A percentile compares a stretch with the other conserved stretches of the same genome.
These are phyloP conservation scores for Ophidiomyces ophidiicola DNA, from an alignment of 2,329 filamentous ascomycete species.

Conservation along the genomic window DNA sequence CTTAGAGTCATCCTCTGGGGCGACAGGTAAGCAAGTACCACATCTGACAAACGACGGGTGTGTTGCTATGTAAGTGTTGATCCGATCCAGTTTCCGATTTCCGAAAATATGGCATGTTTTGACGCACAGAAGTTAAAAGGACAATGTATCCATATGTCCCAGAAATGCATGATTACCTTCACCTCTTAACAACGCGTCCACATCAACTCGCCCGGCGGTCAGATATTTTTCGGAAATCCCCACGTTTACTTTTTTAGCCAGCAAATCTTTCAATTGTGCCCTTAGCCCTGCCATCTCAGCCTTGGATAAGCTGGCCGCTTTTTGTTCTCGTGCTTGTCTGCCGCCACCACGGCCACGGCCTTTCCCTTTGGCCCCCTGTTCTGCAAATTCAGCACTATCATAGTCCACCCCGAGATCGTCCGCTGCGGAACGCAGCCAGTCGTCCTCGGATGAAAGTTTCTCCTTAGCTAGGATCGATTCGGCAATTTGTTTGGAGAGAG, in stretches of 20 bases:
- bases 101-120: too few species aligned
- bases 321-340: slow-evolving; percentile 61
- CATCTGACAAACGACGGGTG: too few species aligned
- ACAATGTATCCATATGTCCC: slow-evolving; percentile 42
- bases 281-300: slow-evolving; percentile 57
- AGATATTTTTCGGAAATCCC: slow-evolving; percentile 82
- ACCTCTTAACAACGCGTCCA: slow-evolving; percentile 57
- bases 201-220: slow-evolving; percentile 69
- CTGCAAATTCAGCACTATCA: slow-evolving; percentile 71
- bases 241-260: slow-evolving; percentile 65
- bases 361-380: slow-evolving; percentile 43
- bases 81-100: too few species aligned
- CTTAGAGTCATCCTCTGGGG: too few species aligned
- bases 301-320: slow-evolving; percentile 56
- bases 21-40: too few species aligned
- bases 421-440: slow-evolving; percentile 71
- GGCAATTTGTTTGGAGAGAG: slow-evolving; percentile 73
- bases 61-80: too few species aligned
- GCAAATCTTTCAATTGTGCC: slow-evolving; percentile 57
- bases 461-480: slow-evolving; percentile 77
- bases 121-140: slow-evolving; percentile 19
- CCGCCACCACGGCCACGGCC: slow-evolving; percentile 65
- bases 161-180: slow-evolving; percentile 54
- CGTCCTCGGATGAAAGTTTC: slow-evolving; percentile 69
- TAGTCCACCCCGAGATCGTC: slow-evolving; percentile 92